Evolutionary conservation across 441 rosid species (phyloP).

Genomic region (Populus trichocarpa): DNA sequence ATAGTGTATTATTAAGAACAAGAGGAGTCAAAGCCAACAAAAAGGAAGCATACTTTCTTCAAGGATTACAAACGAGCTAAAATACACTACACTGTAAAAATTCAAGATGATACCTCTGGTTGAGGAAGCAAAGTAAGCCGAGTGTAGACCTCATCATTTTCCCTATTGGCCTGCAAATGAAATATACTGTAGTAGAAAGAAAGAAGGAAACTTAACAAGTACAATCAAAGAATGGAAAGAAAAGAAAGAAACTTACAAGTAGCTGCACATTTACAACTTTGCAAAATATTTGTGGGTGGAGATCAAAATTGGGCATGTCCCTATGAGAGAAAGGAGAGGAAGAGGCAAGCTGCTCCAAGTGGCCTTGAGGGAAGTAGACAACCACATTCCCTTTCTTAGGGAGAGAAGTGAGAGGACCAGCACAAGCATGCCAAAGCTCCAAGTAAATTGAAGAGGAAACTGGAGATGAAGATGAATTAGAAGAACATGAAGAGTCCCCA

Average conservation of each 20-base stretch:
- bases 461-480: conserved; percentile 50
- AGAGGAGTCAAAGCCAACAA: neutral
- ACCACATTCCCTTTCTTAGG: conserved; percentile 82
- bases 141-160: conserved; percentile 92
- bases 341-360: conserved; percentile 61
- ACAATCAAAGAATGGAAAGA: neutral
- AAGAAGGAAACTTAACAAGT: neutral
- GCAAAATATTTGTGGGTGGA: conserved; percentile 71
- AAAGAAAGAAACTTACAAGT: conserved; percentile 39
- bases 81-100: neutral
- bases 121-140: conserved; percentile 77
- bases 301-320: conserved; percentile 79
- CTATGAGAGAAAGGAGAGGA: conserved; percentile 49
- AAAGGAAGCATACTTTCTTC: conserved; percentile 2
- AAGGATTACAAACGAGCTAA: neutral
- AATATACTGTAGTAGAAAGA: neutral
- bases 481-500: conserved; percentile 63
- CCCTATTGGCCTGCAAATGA: conserved; percentile 71
- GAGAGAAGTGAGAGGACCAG: conserved; percentile 82
- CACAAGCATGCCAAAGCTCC: conserved; percentile 96
- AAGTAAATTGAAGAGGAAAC: conserved; percentile 58
- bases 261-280: conserved; percentile 73
- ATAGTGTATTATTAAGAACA: neutral
- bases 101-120: conserved; percentile 57
- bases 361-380: conserved; percentile 88